These are phyloP conservation scores for Pestalotiopsis sp. DNA, from an alignment of 2,329 filamentous ascomycete species.

Conservation along the genomic window DNA sequence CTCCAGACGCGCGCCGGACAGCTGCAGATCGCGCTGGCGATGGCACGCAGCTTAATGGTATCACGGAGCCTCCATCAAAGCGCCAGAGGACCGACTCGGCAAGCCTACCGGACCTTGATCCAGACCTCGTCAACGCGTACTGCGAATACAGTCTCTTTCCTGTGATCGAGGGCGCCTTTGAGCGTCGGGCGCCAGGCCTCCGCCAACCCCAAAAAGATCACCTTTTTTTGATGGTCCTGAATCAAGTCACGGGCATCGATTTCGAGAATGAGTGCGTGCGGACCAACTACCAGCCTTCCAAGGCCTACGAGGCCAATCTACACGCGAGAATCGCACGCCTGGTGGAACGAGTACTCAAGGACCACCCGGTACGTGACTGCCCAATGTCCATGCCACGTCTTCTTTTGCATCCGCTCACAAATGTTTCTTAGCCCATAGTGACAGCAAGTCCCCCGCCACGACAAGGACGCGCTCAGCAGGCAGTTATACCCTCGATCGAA, in stretches of 20 bases:
- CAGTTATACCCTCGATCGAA: not conserved
- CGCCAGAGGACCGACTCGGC: not conserved
- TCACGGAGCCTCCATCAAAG: conserved; percentile 1
- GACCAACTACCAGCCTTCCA: not conserved
- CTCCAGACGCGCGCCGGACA: not conserved
- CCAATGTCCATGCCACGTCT: not conserved
- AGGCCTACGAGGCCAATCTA: conserved; percentile 2
- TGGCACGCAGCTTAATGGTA: not conserved
- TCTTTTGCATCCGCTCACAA: not conserved
- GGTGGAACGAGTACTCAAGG: not conserved
- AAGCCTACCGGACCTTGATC: not conserved
- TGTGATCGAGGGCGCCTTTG: not conserved
- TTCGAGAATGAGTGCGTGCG: conserved; percentile 1
- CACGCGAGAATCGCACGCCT: not conserved
- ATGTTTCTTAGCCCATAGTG: no score
- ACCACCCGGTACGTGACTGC: conserved; percentile 1
- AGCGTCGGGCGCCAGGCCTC: not conserved
- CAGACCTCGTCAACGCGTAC: not conserved
- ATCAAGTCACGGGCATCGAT: not conserved
- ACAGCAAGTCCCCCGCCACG: not conserved
- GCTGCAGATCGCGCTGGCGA: not conserved
- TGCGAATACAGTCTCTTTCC: not conserved
- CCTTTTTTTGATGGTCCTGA: not conserved
- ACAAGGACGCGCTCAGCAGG: not conserved
- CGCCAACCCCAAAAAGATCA: not conserved